These are phyloP conservation scores for Suillus tomentosus DNA, from an alignment of 768 basidiomycete species.

Conservation along the genomic window DNA sequence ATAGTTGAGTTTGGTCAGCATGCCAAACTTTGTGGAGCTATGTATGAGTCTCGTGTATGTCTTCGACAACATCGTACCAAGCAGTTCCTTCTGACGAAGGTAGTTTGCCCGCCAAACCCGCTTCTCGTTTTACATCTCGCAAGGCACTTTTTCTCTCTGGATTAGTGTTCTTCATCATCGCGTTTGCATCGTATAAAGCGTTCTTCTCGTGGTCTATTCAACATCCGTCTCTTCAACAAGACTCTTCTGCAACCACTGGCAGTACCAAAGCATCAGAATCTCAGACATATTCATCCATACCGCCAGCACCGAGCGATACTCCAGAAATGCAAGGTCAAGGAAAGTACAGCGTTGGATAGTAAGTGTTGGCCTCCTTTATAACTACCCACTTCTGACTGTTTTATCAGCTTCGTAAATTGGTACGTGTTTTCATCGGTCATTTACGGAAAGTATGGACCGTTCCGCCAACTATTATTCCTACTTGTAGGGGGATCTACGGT, in stretches of 20 bases:
- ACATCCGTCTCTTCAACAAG: neutral
- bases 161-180: conserved; percentile 36
- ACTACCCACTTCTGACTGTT: conserved; percentile 11
- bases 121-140: conserved; percentile 28
- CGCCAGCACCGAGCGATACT: conserved; percentile 13
- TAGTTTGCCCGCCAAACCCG: conserved; percentile 20
- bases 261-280: conserved; percentile 17
- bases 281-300: conserved; percentile 9
- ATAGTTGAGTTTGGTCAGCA: conserved; percentile 5
- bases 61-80: conserved; percentile 22
- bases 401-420: conserved; percentile 76
- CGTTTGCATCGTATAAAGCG: conserved; percentile 46
- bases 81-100: conserved; percentile 22
- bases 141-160: conserved; percentile 38
- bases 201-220: conserved; percentile 21
- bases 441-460: neutral
- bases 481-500: conserved; percentile 87
- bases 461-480: conserved; percentile 11
- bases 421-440: conserved; percentile 28
- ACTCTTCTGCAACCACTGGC: conserved; percentile 8
- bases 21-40: conserved; percentile 6
- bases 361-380: conserved; percentile 32
- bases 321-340: conserved; percentile 42
- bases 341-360: conserved; percentile 85
- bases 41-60: conserved; percentile 19